These are phyloP conservation scores for Lactifluus volemus DNA, from an alignment of 768 basidiomycete genomes.

Conservation along the genomic window DNA sequence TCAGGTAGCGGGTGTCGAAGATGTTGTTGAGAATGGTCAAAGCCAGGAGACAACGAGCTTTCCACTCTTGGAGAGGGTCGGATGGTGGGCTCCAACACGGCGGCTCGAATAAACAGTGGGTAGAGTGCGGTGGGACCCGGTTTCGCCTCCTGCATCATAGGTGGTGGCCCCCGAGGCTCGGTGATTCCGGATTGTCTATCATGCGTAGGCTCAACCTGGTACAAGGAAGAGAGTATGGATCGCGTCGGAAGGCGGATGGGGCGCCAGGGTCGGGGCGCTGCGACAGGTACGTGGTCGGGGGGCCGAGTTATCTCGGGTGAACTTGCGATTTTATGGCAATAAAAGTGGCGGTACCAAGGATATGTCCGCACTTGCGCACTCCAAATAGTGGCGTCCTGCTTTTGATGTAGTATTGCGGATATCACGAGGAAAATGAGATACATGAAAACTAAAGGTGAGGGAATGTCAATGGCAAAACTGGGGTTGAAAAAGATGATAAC, in stretches of 20 bases:
- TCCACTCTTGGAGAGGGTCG: background rate
- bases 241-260: slow-evolving; percentile 9
- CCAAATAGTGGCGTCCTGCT: slow-evolving; percentile 10
- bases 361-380: slow-evolving; percentile 9
- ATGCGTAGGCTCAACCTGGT: background rate
- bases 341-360: slow-evolving; percentile 10
- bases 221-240: background rate
- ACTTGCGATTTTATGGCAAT: slow-evolving; percentile 5
- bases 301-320: background rate
- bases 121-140: slow-evolving; percentile 3
- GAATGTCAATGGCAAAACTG: background rate
- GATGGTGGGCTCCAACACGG: background rate
- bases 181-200: background rate
- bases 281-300: background rate
- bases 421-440: slow-evolving; percentile 10
- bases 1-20: background rate
- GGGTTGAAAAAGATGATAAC: background rate
- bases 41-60: background rate
- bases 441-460: slow-evolving; percentile 3
- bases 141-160: background rate
- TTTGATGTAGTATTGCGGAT: slow-evolving; percentile 11
- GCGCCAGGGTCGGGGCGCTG: slow-evolving; percentile 15
- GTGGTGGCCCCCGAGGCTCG: background rate
- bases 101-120: slow-evolving; percentile 9
- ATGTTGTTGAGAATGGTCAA: background rate